A percentile compares a stretch with the other conserved stretches of the same genome.
phyloP scores from a whole-genome alignment of 495 filamentous ascomycete species.

The Pseudotulostoma volvatum region DNA sequence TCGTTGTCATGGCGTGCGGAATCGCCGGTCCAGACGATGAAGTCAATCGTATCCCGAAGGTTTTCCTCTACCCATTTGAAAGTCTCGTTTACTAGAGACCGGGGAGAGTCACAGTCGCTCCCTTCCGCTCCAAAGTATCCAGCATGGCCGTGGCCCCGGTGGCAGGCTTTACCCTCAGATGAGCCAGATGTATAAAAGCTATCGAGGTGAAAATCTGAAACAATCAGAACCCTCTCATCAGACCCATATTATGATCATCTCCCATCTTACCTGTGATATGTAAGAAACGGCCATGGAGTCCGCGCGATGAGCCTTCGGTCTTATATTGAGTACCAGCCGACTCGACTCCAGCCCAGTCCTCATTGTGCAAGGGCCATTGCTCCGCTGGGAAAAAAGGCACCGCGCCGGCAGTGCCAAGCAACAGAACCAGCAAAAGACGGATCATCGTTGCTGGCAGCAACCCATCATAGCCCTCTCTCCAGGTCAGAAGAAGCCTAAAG shows the following conservation, averaged over 20 bases:
- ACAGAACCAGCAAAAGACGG: background rate
- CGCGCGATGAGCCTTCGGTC: background rate
- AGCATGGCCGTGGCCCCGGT: conserved; percentile 58
- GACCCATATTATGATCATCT: too few relatives aligned
- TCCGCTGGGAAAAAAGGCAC: background rate
- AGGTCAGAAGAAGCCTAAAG: too few relatives aligned
- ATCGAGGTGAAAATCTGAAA: conserved; percentile 77
- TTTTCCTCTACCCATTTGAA: conserved; percentile 84
- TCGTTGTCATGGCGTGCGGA: conserved; percentile 92
- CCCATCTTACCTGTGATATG: conserved; percentile 97
- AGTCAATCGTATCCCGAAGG: conserved; percentile 72
- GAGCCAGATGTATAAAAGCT: conserved; percentile 63
- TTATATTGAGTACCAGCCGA: background rate
- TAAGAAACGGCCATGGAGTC: conserved; percentile 38
- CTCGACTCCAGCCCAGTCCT: background rate
- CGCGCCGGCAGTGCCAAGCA: background rate
- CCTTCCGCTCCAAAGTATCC: conserved; percentile 72
- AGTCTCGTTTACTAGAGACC: conserved; percentile 68
- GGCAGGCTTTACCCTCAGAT: conserved; percentile 56
- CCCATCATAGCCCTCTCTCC: too few relatives aligned
- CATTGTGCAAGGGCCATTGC: background rate
- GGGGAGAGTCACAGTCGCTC: conserved; percentile 74
- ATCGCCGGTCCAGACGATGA: conserved; percentile 95
- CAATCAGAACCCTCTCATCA: too few relatives aligned
- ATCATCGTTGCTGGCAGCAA: background rate